Percentiles rank a stretch among this genome's conserved stretches.
Evolutionary conservation across 257 asterid species (phyloP).

Genomic region (Osmanthus fragrans): DNA sequence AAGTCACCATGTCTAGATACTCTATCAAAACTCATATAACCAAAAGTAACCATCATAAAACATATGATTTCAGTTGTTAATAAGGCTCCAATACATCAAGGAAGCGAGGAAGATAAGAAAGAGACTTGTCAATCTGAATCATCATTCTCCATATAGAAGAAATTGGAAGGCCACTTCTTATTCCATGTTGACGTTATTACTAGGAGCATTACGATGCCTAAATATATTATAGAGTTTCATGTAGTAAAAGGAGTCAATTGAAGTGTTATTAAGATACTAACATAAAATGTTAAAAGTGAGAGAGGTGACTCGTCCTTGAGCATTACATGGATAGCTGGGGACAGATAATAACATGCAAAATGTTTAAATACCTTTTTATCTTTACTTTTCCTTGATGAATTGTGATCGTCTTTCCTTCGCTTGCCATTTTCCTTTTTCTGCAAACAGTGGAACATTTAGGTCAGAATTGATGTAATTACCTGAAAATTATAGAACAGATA

Average conservation of each 20-base stretch:
- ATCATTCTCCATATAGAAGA: background rate
- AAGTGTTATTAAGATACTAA: too few relatives aligned
- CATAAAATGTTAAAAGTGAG: too few relatives aligned
- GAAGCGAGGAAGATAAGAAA: background rate
- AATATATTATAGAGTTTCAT: too few relatives aligned
- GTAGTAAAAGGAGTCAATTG: too few relatives aligned
- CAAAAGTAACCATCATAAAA: background rate
- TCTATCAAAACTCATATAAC: background rate
- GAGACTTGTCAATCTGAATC: background rate
- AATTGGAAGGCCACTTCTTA: background rate
- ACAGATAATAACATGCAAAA: slow-evolving; percentile 13
- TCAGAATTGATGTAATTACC: slow-evolving; percentile 23
- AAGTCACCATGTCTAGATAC: background rate
- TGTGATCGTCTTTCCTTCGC: slow-evolving; percentile 86
- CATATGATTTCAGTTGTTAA: background rate
- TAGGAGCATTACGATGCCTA: background rate
- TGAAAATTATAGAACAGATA: background rate
- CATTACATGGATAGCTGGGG: background rate
- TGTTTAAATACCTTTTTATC: slow-evolving; percentile 71
- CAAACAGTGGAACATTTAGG: slow-evolving; percentile 23
- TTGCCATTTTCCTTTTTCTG: slow-evolving; percentile 92
- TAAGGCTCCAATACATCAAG: background rate
- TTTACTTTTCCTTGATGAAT: slow-evolving; percentile 61
- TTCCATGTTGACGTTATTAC: background rate
- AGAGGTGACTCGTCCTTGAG: background rate